These are phyloP conservation scores for Aspergillus tanneri DNA, from an alignment of 2,329 filamentous ascomycete genomes.

Conservation along the genomic window DNA sequence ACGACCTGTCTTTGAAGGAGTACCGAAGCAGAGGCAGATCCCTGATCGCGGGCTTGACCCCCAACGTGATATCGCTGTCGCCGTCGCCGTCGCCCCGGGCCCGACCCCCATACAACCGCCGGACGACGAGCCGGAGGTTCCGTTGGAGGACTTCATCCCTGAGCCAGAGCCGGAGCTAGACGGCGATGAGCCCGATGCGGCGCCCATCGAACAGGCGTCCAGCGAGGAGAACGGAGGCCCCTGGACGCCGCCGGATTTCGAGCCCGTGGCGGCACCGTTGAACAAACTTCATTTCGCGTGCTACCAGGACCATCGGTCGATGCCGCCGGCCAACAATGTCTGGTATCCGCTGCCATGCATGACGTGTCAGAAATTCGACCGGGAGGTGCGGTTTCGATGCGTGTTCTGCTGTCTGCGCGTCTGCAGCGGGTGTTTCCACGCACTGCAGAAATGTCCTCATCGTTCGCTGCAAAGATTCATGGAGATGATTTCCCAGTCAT, in stretches of 20 bases:
- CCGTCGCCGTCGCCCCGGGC: not conserved
- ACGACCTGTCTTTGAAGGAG: too few relatives aligned
- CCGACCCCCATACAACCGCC: conserved; percentile 3
- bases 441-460: conserved; percentile 33
- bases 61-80: not conserved
- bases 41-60: not conserved
- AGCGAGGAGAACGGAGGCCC: conserved; percentile 22
- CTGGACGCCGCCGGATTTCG: conserved; percentile 33
- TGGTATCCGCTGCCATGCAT: conserved; percentile 46
- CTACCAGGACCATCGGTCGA: conserved; percentile 41
- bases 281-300: conserved; percentile 39
- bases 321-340: conserved; percentile 38
- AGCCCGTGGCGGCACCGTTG: conserved; percentile 36
- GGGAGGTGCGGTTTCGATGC: conserved; percentile 40
- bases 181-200: conserved; percentile 16
- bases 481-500: conserved; percentile 19
- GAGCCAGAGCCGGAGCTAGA: conserved; percentile 26
- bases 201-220: conserved; percentile 19
- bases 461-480: conserved; percentile 38
- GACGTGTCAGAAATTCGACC: conserved; percentile 42
- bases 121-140: conserved; percentile 21
- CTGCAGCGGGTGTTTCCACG: conserved; percentile 36
- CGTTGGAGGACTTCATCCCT: conserved; percentile 36
- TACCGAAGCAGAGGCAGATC: too few relatives aligned
- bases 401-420: conserved; percentile 45